Conservation (phyloP, 2,329 filamentous ascomycete genomes). For the Dothistroma pini region DNA sequence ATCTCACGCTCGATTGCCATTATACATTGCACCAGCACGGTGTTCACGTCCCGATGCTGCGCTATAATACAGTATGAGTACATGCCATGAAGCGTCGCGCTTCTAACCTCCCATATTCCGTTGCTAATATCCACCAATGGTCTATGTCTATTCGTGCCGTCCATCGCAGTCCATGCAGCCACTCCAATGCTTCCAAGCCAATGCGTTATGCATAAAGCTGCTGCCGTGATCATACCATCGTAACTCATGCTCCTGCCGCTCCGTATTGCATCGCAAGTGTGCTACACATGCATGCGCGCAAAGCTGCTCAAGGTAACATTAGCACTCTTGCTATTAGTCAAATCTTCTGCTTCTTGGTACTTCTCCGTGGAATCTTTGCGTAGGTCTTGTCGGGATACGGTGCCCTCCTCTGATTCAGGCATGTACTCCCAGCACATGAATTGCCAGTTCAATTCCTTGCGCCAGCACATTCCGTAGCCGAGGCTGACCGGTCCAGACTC, state of each 20-base stretch:
- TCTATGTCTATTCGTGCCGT: neutral
- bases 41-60: conserved; percentile 1
- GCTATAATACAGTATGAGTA: conserved; percentile 19
- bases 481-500: conserved; percentile 36
- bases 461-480: conserved; percentile 62
- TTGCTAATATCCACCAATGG: conserved; percentile 16
- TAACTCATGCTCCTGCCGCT: conserved; percentile 34
- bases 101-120: conserved; percentile 12
- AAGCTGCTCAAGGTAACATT: conserved; percentile 35
- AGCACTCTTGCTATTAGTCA: conserved; percentile 26
- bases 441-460: conserved; percentile 79
- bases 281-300: conserved; percentile 37
- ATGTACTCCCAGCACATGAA: conserved; percentile 71
- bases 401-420: conserved; percentile 21
- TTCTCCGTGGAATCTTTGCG: conserved; percentile 25
- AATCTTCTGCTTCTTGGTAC: conserved; percentile 22
- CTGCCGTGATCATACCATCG: conserved; percentile 23
- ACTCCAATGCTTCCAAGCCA: conserved; percentile 7
- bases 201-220: conserved; percentile 14
- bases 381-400: conserved; percentile 20
- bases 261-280: conserved; percentile 31
- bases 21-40: neutral
- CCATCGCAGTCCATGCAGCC: neutral
- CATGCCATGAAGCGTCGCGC: conserved; percentile 11
- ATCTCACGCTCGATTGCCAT: neutral